Evolutionary conservation across 306 rosid species (phyloP).

Genomic region (Chamaecrista fasciculata): DNA sequence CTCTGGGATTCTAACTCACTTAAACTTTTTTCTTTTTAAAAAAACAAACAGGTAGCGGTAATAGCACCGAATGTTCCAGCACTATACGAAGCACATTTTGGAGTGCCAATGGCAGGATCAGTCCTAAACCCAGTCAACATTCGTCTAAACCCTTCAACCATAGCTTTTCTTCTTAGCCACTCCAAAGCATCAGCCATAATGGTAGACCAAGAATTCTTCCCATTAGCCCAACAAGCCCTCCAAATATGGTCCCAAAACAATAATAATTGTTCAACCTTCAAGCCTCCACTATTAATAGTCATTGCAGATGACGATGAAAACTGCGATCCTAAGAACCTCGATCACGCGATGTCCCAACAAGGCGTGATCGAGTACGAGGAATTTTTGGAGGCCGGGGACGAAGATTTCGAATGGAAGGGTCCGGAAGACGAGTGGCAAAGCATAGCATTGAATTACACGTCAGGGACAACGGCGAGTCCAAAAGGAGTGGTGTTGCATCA

Average conservation of each 20-base stretch:
- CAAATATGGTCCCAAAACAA: constrained; percentile 54
- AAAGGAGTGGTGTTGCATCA: constrained; percentile 93
- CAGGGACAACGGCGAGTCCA: constrained; percentile 94
- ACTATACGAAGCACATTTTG: constrained; percentile 81
- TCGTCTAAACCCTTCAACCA: constrained; percentile 56
- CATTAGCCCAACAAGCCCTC: constrained; percentile 67
- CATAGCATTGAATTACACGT: constrained; percentile 88
- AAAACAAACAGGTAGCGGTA: constrained; percentile 68
- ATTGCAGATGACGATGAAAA: constrained; percentile 81
- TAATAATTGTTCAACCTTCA: constrained; percentile 39
- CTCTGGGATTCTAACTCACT: too few relatives aligned
- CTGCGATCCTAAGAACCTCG: constrained; percentile 50
- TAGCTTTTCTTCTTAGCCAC: constrained; percentile 67
- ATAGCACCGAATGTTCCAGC: constrained; percentile 95
- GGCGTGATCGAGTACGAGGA: constrained; percentile 72
- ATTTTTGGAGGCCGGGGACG: constrained; percentile 71
- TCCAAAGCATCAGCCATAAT: constrained; percentile 52
- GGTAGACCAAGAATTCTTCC: constrained; percentile 65
- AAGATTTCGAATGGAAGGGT: constrained; percentile 76
- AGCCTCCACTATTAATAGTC: constrained; percentile 66
- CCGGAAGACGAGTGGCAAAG: constrained; percentile 99
- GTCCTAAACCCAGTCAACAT: constrained; percentile 61
- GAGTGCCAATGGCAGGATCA: constrained; percentile 71
- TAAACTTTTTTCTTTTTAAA: too few relatives aligned
- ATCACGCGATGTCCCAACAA: constrained; percentile 37